Conservation (phyloP, 257 asterid species). For the Lavandula angustifolia region DNA sequence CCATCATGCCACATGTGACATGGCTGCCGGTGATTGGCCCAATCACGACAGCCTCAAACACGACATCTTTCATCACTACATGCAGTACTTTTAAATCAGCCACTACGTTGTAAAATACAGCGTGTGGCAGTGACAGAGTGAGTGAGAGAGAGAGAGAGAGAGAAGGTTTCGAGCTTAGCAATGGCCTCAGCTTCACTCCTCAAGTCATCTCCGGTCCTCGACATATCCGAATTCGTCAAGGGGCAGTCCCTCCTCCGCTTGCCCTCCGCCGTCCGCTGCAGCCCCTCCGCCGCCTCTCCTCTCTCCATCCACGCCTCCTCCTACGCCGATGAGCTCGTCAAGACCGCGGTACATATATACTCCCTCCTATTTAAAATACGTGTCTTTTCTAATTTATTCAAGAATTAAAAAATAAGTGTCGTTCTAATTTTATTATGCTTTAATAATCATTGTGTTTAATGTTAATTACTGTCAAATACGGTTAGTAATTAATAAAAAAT, state of each 20-base stretch:
- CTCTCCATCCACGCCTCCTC: conserved; percentile 71
- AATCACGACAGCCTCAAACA: conserved; percentile 26
- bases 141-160: conserved; percentile 8
- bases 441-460: too few species aligned
- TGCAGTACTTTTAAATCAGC: too few species aligned
- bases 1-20: too few species aligned
- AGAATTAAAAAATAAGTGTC: too few species aligned
- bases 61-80: conserved; percentile 47
- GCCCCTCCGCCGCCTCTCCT: conserved; percentile 44
- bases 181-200: conserved; percentile 94
- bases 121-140: conserved; percentile 14
- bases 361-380: too few species aligned
- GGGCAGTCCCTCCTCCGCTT: conserved; percentile 67
- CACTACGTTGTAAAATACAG: too few species aligned
- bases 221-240: conserved; percentile 73
- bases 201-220: conserved; percentile 73
- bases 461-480: too few species aligned
- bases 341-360: conserved; percentile 59
- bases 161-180: conserved; percentile 14
- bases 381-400: too few species aligned
- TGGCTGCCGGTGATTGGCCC: too few species aligned
- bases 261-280: conserved; percentile 59
- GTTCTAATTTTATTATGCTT: too few species aligned
- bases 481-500: too few species aligned
- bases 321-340: conserved; percentile 86